These are phyloP conservation scores for Blepharisma undulans DNA, from an alignment of 169 alveolate species.

Conservation along the genomic window DNA sequence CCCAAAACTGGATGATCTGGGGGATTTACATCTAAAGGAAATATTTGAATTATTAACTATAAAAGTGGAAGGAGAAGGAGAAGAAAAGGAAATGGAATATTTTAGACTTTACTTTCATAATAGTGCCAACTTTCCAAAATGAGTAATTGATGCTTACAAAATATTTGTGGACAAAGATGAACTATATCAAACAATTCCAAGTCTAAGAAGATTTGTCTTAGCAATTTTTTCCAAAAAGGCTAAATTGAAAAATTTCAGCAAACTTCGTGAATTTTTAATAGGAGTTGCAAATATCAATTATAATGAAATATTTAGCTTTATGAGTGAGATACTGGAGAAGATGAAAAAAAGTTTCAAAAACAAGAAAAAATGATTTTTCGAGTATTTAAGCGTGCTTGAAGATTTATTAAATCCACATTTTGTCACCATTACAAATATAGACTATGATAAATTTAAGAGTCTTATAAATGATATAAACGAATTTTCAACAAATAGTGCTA, in stretches of 20 bases:
- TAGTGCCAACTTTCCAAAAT: background rate
- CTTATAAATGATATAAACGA: background rate
- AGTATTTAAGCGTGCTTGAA: background rate
- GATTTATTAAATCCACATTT: background rate
- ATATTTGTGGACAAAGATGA: background rate
- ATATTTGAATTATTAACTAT: background rate
- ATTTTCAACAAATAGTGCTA: background rate
- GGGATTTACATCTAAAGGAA: background rate
- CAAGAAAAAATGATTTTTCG: background rate
- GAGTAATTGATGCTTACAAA: background rate
- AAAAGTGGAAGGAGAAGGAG: background rate
- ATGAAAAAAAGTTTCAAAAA: background rate
- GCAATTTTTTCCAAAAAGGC: background rate
- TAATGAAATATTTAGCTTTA: background rate
- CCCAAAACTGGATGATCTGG: background rate
- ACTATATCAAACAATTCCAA: background rate
- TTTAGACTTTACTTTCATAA: background rate
- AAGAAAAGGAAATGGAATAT: too few species aligned
- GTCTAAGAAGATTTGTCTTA: background rate
- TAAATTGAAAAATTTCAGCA: background rate
- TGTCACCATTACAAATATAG: background rate
- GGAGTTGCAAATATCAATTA: background rate
- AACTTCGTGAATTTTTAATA: background rate
- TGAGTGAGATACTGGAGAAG: background rate
- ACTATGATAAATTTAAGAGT: background rate